phyloP scores from a whole-genome alignment of 1,284 basidiomycete genomes.

The Moniliella sp. region DNA sequence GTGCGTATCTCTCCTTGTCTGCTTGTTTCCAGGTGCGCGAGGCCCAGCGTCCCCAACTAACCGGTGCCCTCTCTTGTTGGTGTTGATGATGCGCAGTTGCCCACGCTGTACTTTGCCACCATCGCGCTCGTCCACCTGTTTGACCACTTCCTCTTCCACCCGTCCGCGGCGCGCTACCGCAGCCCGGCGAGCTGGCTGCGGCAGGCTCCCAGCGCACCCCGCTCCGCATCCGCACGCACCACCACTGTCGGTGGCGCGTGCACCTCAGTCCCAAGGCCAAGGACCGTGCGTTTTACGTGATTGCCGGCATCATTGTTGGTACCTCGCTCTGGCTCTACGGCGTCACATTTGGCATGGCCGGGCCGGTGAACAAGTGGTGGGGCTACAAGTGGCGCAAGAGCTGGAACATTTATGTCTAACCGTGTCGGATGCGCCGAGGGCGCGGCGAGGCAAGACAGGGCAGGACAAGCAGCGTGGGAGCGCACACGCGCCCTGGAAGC shows the following conservation, averaged over 20 bases:
- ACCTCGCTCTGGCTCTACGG: conserved; percentile 86
- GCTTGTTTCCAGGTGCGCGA: background rate
- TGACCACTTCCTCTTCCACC: conserved; percentile 53
- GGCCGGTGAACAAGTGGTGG: conserved; percentile 43
- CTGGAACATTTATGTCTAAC: conserved; percentile 32
- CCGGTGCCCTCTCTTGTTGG: conserved; percentile 22
- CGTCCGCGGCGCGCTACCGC: conserved; percentile 21
- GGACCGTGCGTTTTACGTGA: conserved; percentile 48
- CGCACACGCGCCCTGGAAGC: too few species aligned
- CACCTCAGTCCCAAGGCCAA: conserved; percentile 45
- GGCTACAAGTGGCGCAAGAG: conserved; percentile 27
- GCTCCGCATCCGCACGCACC: too few species aligned
- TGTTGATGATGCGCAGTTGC: conserved; percentile 42
- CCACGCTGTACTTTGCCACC: conserved; percentile 83
- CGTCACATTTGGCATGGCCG: conserved; percentile 67
- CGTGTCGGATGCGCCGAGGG: too few species aligned
- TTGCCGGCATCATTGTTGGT: conserved; percentile 45
- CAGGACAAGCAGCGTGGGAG: too few species aligned
- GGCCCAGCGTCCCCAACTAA: conserved; percentile 1
- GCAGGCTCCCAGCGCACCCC: too few species aligned
- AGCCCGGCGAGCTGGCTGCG: background rate
- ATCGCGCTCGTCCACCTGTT: conserved; percentile 71
- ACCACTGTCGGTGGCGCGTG: conserved; percentile 1
- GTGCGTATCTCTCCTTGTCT: conserved; percentile 36
- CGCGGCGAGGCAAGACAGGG: too few species aligned